Base-by-base conservation (phyloP, 2,329 filamentous ascomycete genomes). In the Claviceps maximensis region DNA sequence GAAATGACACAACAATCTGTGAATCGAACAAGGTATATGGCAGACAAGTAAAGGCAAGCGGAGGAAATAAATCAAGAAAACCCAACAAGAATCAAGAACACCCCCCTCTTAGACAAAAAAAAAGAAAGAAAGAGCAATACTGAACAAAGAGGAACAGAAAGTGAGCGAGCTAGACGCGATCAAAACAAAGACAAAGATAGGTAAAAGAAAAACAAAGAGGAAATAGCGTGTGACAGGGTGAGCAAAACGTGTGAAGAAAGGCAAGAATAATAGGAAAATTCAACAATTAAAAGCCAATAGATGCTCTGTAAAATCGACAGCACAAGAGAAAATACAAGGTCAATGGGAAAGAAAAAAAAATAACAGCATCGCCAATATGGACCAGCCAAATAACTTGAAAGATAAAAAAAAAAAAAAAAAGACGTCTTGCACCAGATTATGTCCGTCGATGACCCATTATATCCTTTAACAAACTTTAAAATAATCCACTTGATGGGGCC, bases 21-120 rank as follows among this genome's bases (percentile, higher is more conserved):
- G 75, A 76, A 75, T 78, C 71, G 74, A 78, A 79, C 76, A 79
- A 79, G 75, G 76, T 78, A 78, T 78, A 73, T 74, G 73, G 69
- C 64, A 68, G 61, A 45, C n/a, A 41, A 52, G 60, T 57, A 57
- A 53, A 61, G 58, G 56, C 55, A 51, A 58, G 56, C 54, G 15
- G 25, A 57, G 60, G 55, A 62, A 57, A 9, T 25, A 9, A 62
- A 60, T 31, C 47, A 52, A 41, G 38, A 52, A 49, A 27, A 53
- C 49, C 19, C 44, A 52, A 53, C 7, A n/a, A 23, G 19, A 49
- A 44, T 8, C 4, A 36, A 41, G 9, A 27, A 6, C 10, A 7
- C 2, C 2, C 17, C n/a, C n/a, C n/a, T n/a, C n/a, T n/a, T n/a
- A 17, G 15, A 23, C 6, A 23, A 44, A 13, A 17, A 8, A 8